phyloP scores from a whole-genome alignment of 441 rosid species.

The Capsella rubella region DNA sequence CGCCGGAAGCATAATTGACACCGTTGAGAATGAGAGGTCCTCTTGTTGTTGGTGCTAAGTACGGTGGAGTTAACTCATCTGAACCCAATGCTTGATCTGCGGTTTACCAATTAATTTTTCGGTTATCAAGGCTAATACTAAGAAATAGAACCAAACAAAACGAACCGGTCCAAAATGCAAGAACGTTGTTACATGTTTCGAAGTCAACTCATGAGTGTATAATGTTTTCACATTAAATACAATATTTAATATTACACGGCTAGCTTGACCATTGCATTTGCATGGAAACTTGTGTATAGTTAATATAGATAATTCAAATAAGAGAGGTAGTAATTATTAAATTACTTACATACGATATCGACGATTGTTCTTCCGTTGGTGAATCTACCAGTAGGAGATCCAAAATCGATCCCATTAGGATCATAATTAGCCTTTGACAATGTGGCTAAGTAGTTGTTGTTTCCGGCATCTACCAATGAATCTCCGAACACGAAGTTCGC shows the following conservation, averaged over 20 bases:
- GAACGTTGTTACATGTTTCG: slow-evolving; percentile 48
- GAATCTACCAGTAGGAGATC: slow-evolving; percentile 69
- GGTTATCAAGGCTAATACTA: background rate
- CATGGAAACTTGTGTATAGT: background rate
- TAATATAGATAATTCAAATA: background rate
- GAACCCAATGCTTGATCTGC: slow-evolving; percentile 70
- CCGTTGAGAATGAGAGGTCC: slow-evolving; percentile 69
- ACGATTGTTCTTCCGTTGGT: slow-evolving; percentile 81
- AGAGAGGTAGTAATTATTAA: background rate
- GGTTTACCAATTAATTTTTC: background rate
- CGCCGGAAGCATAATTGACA: slow-evolving; percentile 91
- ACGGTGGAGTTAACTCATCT: slow-evolving; percentile 70
- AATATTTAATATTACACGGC: slow-evolving; percentile 1
- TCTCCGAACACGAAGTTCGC: slow-evolving; percentile 80
- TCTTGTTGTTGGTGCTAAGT: slow-evolving; percentile 70
- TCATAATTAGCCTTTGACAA: slow-evolving; percentile 68
- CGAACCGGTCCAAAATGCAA: slow-evolving; percentile 21
- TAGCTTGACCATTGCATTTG: background rate
- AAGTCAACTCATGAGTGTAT: background rate
- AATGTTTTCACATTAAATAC: slow-evolving; percentile 20
- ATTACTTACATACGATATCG: slow-evolving; percentile 59
- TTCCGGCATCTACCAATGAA: slow-evolving; percentile 77
- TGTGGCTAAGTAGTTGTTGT: slow-evolving; percentile 72
- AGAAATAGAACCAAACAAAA: background rate
- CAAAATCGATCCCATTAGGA: slow-evolving; percentile 83